These are phyloP conservation scores for Kurtzmaniella natalensis DNA, from an alignment of 1,139 yeast species.

Conservation along the genomic window DNA sequence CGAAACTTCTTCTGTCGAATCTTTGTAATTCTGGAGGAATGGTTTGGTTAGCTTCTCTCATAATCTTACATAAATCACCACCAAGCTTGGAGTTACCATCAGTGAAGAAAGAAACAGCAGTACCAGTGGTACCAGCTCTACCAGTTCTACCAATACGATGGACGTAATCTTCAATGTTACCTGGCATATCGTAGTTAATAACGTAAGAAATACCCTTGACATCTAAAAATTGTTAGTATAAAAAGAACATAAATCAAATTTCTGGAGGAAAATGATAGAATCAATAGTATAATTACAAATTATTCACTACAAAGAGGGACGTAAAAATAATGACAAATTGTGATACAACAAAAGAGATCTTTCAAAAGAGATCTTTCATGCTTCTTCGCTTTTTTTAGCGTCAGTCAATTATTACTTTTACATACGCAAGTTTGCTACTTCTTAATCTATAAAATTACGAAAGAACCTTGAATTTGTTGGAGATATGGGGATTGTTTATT, in stretches of 20 bases:
- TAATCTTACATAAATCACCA: constrained; percentile 81
- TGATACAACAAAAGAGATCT: too few relatives aligned
- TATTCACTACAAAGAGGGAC: too few relatives aligned
- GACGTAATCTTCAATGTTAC: constrained; percentile 96
- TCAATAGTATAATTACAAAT: constrained; percentile 9
- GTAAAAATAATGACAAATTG: too few relatives aligned
- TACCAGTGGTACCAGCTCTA: constrained; percentile 96
- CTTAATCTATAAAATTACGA: constrained; percentile 8
- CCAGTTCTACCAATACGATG: constrained; percentile 98
- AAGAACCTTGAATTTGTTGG: constrained; percentile 4
- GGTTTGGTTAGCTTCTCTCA: constrained; percentile 93
- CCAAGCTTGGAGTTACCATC: constrained; percentile 85
- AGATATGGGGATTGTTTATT: constrained; percentile 7
- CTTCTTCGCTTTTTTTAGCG: too few relatives aligned
- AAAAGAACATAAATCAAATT: constrained; percentile 8
- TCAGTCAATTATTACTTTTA: constrained; percentile 7
- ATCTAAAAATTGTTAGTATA: constrained; percentile 41
- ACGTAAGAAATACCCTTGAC: constrained; percentile 96
- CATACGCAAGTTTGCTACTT: constrained; percentile 5
- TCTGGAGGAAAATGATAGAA: constrained; percentile 10
- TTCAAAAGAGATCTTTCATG: too few relatives aligned
- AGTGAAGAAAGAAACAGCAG: constrained; percentile 93
- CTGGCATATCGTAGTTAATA: constrained; percentile 95
- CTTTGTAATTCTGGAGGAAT: constrained; percentile 63
- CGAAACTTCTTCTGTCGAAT: constrained; percentile 51